A percentile compares a stretch with the other conserved stretches of the same genome.
Evolutionary conservation across 129 eudicot species (phyloP).

Genomic region (Heracleum sosnowskyi): DNA sequence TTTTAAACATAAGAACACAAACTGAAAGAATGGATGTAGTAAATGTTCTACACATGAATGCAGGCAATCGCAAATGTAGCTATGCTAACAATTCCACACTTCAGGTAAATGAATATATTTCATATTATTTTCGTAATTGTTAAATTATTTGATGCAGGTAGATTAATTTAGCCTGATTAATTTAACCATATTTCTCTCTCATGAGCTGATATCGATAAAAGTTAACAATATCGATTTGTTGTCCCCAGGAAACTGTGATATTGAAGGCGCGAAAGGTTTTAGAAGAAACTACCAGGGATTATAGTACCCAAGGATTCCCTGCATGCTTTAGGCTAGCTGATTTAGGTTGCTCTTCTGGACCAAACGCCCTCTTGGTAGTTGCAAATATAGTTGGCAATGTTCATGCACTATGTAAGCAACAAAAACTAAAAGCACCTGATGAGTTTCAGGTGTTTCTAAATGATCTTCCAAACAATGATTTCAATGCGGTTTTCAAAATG

Average conservation of each 20-base stretch:
- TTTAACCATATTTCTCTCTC: too few relatives aligned
- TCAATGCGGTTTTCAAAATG: not conserved
- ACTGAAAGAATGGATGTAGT: not conserved
- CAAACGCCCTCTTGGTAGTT: too few relatives aligned
- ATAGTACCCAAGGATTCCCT: not conserved
- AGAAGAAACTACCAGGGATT: not conserved
- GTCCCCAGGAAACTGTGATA: not conserved
- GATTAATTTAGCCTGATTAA: too few relatives aligned
- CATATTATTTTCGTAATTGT: too few relatives aligned
- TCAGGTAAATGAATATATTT: not conserved
- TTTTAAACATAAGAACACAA: too few relatives aligned
- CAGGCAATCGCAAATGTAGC: not conserved
- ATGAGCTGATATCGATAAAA: too few relatives aligned
- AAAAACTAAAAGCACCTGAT: too few relatives aligned
- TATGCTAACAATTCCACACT: not conserved
- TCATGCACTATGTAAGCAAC: too few relatives aligned
- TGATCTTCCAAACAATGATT: not conserved
- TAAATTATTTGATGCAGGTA: too few relatives aligned
- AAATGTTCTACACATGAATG: not conserved
- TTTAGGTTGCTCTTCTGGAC: too few relatives aligned
- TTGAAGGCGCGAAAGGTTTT: not conserved
- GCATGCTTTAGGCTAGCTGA: slow-evolving; percentile 18
- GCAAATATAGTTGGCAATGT: too few relatives aligned
- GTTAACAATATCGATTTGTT: not conserved
- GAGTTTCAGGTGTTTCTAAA: too few relatives aligned